Evolutionary conservation across 2,329 filamentous ascomycete genomes (phyloP), one percentile per base, ranked within the genome.

Genomic region (Pyricularia grisea): DNA sequence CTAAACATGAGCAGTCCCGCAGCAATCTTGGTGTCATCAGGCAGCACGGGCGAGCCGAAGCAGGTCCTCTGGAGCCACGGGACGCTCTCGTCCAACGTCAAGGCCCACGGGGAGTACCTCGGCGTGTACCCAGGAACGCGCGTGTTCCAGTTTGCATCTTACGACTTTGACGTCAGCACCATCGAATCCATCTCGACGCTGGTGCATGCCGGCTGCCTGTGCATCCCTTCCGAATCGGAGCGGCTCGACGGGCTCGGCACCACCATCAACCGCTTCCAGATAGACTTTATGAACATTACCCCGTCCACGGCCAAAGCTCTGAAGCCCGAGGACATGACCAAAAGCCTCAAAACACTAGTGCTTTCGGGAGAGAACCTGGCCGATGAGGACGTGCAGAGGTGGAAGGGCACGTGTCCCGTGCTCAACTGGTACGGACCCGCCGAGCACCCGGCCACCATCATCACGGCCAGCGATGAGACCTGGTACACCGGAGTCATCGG

Each of bases 301-400:
- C 68, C 70, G 27, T 67, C 74, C n/a, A 75, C 74, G 27, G 71
- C 74, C 3, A 71, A 71, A 12, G 30, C 68, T 73, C 27, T 68
- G 68, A 11, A 81, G 83, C 65, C 69, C 79, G 1, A 79, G 33
- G 79, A 83, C 67, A 81, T 84, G 50, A 79, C 81, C 2, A 12
- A 10, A 6, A 79, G 78, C 0, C 76, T 84, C 1, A 78, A 81
- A 36, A 81, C 81, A 2, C 77, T 84, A 1, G 81, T 81, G 0
- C 77, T 85, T 0, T 83, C 82, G 10, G 84, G 84, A 11, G 84
- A 86, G 73, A 80, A 83, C 5, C 84, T 88, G 69, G 85, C 84
- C 0, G 78, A 81, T 0, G 81, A 81, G 6, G 83, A 85, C 50
- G 82, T 82, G 12, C 77, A 79, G 0, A 76, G 75, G 3, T 85